Evolutionary conservation across 2,329 filamentous ascomycete species (phyloP).

Genomic region (Aspergillus oerlinghausenensis): DNA sequence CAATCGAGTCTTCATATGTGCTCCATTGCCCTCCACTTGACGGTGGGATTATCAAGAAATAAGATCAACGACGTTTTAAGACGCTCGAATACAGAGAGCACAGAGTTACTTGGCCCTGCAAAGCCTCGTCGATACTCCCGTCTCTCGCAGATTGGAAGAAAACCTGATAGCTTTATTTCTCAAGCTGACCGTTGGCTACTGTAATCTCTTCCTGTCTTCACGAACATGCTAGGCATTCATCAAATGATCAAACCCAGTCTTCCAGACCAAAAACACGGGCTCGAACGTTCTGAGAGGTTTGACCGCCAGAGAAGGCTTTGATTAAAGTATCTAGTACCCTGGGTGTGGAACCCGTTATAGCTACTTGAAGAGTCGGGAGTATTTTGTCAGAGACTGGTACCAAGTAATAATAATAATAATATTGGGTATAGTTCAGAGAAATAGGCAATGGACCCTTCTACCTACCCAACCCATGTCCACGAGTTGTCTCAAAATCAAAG

Average conservation of each 20-base stretch:
- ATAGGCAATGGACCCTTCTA: background rate
- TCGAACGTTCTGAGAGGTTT: slow-evolving; percentile 18
- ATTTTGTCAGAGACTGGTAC: background rate
- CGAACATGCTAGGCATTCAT: slow-evolving; percentile 3
- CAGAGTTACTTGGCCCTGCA: too few relatives aligned
- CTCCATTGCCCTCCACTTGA: background rate
- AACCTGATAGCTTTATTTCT: background rate
- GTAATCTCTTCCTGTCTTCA: slow-evolving; percentile 1
- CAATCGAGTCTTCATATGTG: background rate
- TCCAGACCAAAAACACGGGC: slow-evolving; percentile 11
- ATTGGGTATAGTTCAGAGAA: background rate
- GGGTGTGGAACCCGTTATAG: slow-evolving; percentile 9
- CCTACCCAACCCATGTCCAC: background rate
- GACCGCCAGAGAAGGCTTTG: slow-evolving; percentile 17
- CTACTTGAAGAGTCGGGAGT: background rate
- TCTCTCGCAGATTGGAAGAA: background rate
- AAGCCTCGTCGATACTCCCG: background rate
- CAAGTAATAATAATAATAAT: background rate
- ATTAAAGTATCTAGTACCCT: slow-evolving; percentile 14
- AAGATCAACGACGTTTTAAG: background rate
- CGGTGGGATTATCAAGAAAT: background rate
- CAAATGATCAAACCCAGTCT: slow-evolving; percentile 8
- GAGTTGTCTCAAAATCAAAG: background rate
- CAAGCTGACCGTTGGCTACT: background rate
- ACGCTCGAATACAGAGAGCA: background rate